Percentiles rank a stretch among this genome's conserved stretches.
phyloP scores from a whole-genome alignment of 352 stramenopile genomes.

The Lagenidium sp. region DNA sequence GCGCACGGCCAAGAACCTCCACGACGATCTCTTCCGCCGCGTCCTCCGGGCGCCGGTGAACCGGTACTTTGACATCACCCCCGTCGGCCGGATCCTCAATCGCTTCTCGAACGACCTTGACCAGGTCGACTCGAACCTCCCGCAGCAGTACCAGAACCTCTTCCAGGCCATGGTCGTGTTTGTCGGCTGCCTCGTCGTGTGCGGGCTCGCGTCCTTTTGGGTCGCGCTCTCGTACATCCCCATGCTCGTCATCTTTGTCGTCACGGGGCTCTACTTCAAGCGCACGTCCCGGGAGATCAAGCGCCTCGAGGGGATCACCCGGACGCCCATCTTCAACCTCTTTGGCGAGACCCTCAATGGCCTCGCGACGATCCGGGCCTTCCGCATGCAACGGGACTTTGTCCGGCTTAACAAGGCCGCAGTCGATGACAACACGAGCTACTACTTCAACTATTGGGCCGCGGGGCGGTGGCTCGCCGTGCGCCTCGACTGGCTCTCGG shows the following conservation, averaged over 20 bases:
- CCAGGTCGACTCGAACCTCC: conserved; percentile 33
- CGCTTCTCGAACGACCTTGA: conserved; percentile 56
- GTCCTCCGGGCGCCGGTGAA: conserved; percentile 43
- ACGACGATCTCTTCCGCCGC: conserved; percentile 35
- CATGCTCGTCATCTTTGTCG: conserved; percentile 28
- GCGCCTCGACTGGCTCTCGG: conserved; percentile 68
- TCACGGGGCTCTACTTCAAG: conserved; percentile 79
- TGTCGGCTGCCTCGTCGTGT: conserved; percentile 24
- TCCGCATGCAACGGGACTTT: conserved; percentile 29
- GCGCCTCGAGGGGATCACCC: conserved; percentile 87
- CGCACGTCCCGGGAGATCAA: conserved; percentile 83
- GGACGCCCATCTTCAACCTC: conserved; percentile 88
- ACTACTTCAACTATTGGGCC: conserved; percentile 32
- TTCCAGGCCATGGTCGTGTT: conserved; percentile 22
- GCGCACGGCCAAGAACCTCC: conserved; percentile 24
- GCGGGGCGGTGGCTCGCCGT: conserved; percentile 89
- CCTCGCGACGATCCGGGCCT: conserved; percentile 88
- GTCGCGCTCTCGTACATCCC: conserved; percentile 52
- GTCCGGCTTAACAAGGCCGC: conserved; percentile 19
- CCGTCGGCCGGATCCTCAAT: conserved; percentile 57
- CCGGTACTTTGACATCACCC: conserved; percentile 58
- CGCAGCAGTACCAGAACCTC: conserved; percentile 30
- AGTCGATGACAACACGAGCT: conserved; percentile 29
- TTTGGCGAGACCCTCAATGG: conserved; percentile 90
- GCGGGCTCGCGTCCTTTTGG: conserved; percentile 22